Evolutionary conservation across 148 eudicot genomes (phyloP), one percentile per base, ranked within the genome.

Genomic region (Agrostemma githago): DNA sequence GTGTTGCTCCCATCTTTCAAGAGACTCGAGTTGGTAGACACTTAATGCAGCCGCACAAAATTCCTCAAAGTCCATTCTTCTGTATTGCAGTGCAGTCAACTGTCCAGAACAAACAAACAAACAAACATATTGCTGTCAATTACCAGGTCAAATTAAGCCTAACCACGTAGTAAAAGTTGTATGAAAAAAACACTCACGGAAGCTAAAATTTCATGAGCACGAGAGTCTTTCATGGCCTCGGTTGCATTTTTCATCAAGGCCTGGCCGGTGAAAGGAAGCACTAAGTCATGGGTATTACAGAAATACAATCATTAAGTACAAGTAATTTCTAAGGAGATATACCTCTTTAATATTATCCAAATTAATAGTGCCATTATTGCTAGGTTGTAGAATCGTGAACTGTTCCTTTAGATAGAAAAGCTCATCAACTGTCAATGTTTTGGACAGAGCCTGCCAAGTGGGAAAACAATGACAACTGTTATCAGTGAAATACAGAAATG

Each of bases 211-310:
- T 92, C 95, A 78, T 87, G 89, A 41, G 93, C 83, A 42, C 90
- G 87, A 59, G 99, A 92, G 70, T 96, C 94, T 78, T 88, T 96
- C 99, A 96, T 96, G 76, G 92, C 97, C 77, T 90, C 95, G 4
- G 99, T 96, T 73, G 96, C 89, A 80, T 88, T 73, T 87, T 80
- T 92, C 80, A 77, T 73, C 85, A 96, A 85, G 79, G 97, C 97
- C 99, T 96, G 88, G 17, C 61, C 83, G 82, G 26, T 48, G 70
- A 74, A 68, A 14, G 6, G 41, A 40, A 73, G 26, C 3, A 63
- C 15, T 69, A 77, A 46, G 51, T n/a, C 19, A 42, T 43, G 37
- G 6, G 21, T n/a, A 63, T 37, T 4, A 34, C 34, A 62, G 63
- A 57, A 17, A 73, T 11, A 43, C 12, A 68, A 7, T 3, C 60